Percentiles rank a stretch among this genome's conserved stretches.
Evolutionary conservation across 768 basidiomycete species (phyloP).

Genomic region (Mrakia frigida): DNA sequence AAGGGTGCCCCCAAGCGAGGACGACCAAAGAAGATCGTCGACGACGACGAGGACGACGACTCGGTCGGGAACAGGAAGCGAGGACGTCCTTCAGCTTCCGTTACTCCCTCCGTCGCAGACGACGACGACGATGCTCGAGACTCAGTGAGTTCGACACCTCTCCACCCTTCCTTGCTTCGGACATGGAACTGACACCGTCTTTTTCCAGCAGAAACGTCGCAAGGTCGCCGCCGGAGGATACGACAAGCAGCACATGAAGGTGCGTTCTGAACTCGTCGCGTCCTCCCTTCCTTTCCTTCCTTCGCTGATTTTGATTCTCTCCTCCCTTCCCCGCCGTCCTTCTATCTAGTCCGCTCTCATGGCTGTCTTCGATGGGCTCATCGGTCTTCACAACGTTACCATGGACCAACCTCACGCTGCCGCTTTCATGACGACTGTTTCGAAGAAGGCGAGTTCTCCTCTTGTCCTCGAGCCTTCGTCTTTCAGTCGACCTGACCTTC

Average conservation of each 20-base stretch:
- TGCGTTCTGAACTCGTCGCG: not conserved
- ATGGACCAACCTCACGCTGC: constrained; percentile 39
- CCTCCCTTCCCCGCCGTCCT: not conserved
- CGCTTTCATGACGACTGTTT: constrained; percentile 43
- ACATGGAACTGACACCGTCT: not conserved
- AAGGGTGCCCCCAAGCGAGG: constrained; percentile 70
- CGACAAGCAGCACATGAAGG: constrained; percentile 21
- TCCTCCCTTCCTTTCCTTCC: not conserved
- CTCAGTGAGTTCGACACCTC: constrained; percentile 47
- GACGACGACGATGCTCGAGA: constrained; percentile 38
- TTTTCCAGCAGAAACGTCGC: constrained; percentile 38
- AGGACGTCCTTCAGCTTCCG: constrained; percentile 53
- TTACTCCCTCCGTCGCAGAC: constrained; percentile 65
- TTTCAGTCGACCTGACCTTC: constrained; percentile 33
- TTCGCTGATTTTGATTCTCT: constrained; percentile 21
- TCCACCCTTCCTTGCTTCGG: too few species aligned
- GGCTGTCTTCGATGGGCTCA: constrained; percentile 39
- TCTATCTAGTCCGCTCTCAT: constrained; percentile 37
- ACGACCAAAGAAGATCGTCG: constrained; percentile 55
- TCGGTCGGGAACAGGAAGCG: constrained; percentile 38
- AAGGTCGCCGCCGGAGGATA: constrained; percentile 33
- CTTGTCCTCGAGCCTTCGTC: not conserved
- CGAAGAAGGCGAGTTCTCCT: constrained; percentile 43
- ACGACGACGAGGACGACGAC: constrained; percentile 42
- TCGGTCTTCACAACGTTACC: constrained; percentile 36